These are phyloP conservation scores for Globisporangium heterothallicum DNA, from an alignment of 352 stramenopile species.

Conservation along the genomic window DNA sequence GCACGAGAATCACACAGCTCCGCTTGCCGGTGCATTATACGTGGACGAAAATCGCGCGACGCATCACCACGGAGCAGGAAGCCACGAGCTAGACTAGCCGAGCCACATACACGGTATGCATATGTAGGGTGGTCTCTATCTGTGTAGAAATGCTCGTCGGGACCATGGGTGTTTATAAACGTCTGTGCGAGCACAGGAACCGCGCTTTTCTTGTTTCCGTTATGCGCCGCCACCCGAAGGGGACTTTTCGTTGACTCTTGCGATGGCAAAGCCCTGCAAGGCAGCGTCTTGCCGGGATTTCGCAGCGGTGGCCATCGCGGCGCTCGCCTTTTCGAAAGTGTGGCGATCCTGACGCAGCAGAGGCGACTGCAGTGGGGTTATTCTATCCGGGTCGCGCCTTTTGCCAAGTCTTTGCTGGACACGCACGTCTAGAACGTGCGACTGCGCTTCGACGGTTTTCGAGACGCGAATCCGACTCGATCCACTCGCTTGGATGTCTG, in stretches of 20 bases:
- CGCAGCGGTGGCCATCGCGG: constrained; percentile 1
- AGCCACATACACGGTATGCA: too few species aligned
- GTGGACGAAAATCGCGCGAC: constrained; percentile 33
- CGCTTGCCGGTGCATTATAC: constrained; percentile 62
- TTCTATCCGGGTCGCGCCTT: constrained; percentile 12
- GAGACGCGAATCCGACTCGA: constrained; percentile 38
- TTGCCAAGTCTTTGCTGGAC: constrained; percentile 38
- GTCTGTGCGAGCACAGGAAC: too few species aligned
- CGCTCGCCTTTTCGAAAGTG: constrained; percentile 18
- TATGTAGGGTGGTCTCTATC: too few species aligned
- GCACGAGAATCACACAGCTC: constrained; percentile 65
- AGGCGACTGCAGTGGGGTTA: constrained; percentile 16
- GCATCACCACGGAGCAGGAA: constrained; percentile 28
- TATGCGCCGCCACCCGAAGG: too few species aligned
- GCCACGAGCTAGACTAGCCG: constrained; percentile 19
- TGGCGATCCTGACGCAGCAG: constrained; percentile 29
- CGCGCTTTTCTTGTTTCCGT: too few species aligned
- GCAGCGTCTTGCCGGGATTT: background rate
- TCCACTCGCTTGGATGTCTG: constrained; percentile 22
- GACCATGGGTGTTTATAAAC: too few species aligned
- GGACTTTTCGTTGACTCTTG: background rate
- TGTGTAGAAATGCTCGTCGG: too few species aligned
- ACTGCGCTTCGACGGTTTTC: constrained; percentile 28
- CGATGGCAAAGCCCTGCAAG: background rate
- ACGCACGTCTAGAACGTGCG: constrained; percentile 35